These are phyloP conservation scores for Chlamydomonas asymmetrica DNA, from an alignment of 139 green algal species.

Conservation along the genomic window DNA sequence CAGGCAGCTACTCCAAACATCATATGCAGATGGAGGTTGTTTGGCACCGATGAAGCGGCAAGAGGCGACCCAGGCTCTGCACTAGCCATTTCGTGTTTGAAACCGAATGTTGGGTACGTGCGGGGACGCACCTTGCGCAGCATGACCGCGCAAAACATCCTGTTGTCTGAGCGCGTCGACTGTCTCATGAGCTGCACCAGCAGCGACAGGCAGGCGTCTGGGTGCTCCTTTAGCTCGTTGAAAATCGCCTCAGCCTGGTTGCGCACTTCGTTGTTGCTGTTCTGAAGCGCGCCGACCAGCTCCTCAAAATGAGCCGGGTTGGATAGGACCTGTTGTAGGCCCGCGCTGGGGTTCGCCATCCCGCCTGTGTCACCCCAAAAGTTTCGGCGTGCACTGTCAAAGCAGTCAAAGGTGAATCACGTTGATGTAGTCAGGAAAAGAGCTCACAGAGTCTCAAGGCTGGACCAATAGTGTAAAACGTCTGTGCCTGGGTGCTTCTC, in stretches of 20 bases:
- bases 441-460: too few relatives aligned
- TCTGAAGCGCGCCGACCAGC: constrained; percentile 81
- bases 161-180: constrained; percentile 49
- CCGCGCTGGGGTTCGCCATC: too few relatives aligned
- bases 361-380: too few relatives aligned
- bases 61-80: background rate
- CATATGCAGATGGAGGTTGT: background rate
- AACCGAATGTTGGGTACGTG: too few relatives aligned
- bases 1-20: background rate
- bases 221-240: constrained; percentile 67
- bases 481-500: too few relatives aligned
- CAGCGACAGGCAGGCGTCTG: constrained; percentile 59
- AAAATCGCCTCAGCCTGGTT: constrained; percentile 76
- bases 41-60: background rate
- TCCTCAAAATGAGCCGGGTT: constrained; percentile 62
- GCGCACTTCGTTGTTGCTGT: constrained; percentile 74
- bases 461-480: too few relatives aligned
- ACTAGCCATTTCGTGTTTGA: background rate
- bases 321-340: too few relatives aligned
- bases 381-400: too few relatives aligned
- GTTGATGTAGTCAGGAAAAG: too few relatives aligned
- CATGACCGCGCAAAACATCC: constrained; percentile 78
- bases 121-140: constrained; percentile 65
- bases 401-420: too few relatives aligned
- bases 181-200: constrained; percentile 66